Evolutionary conservation across 768 basidiomycete genomes (phyloP).

Genomic region (Podaxis sp.): DNA sequence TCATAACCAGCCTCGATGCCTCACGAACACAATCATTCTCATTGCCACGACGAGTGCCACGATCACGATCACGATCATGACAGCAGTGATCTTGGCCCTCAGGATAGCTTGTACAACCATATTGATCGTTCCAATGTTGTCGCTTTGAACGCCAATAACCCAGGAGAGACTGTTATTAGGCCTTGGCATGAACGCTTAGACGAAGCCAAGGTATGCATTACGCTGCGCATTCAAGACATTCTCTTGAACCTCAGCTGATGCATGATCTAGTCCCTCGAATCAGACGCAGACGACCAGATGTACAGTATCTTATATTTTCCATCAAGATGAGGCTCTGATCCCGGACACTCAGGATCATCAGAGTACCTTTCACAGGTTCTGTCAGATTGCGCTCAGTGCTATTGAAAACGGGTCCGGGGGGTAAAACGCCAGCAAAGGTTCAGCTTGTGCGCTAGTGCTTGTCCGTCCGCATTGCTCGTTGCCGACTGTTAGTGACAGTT

Average conservation of each 20-base stretch:
- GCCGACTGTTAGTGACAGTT: conserved; percentile 45
- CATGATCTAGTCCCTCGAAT: conserved; percentile 66
- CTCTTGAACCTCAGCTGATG: background rate
- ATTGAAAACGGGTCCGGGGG: conserved; percentile 79
- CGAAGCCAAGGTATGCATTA: conserved; percentile 57
- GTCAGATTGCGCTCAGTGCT: conserved; percentile 82
- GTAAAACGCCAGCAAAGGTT: conserved; percentile 74
- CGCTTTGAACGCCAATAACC: conserved; percentile 64
- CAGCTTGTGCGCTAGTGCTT: conserved; percentile 49
- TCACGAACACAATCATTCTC: conserved; percentile 7
- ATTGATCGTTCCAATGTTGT: conserved; percentile 82
- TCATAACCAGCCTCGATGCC: background rate
- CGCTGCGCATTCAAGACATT: background rate
- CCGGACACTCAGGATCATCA: conserved; percentile 59
- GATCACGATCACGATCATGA: conserved; percentile 62
- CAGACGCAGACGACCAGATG: conserved; percentile 92
- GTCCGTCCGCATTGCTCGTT: background rate
- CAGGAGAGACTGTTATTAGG: conserved; percentile 68
- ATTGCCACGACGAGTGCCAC: conserved; percentile 45
- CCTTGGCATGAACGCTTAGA: conserved; percentile 80
- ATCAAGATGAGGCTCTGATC: conserved; percentile 4
- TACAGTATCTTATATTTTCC: conserved; percentile 25
- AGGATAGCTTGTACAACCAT: conserved; percentile 69
- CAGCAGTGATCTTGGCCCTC: conserved; percentile 43
- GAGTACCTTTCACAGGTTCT: conserved; percentile 84